Percentiles rank a stretch among this genome's conserved stretches.
Evolutionary conservation across 176 grass and related monocot species (phyloP).

Genomic region (Dendrocalamus sinicus): DNA sequence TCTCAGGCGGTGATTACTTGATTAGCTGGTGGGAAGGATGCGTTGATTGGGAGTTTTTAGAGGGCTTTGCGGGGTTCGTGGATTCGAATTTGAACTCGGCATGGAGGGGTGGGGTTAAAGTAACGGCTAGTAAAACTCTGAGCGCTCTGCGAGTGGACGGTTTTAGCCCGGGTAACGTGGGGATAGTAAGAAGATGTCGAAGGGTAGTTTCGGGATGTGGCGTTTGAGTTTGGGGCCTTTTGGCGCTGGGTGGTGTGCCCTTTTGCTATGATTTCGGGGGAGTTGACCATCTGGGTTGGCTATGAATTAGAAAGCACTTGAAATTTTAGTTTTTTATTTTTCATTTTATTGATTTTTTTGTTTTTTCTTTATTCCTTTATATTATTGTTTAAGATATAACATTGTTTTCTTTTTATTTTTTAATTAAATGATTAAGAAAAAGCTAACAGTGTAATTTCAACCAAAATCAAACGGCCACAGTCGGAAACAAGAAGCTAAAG

Average conservation of each 20-base stretch:
- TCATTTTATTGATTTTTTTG: no score
- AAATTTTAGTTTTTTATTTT: no score
- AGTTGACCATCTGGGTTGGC: no score
- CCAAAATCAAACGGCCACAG: no score
- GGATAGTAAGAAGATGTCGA: accelerated
- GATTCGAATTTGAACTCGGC: slow-evolving; percentile 38
- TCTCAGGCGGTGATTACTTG: background rate
- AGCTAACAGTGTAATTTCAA: no score
- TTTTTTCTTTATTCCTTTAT: no score
- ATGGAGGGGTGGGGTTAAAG: background rate
- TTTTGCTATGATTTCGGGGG: background rate
- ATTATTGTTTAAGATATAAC: no score
- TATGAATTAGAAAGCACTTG: no score
- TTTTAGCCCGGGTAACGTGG: background rate
- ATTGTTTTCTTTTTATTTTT: no score
- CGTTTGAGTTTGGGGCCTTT: background rate
- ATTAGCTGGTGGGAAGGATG: background rate
- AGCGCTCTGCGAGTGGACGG: background rate
- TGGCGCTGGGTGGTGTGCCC: background rate
- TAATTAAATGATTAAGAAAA: no score
- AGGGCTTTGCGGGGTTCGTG: background rate
- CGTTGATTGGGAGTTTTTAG: background rate
- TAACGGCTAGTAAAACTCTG: slow-evolving; percentile 47
- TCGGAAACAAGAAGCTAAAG: no score
- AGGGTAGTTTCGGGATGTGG: background rate